Evolutionary conservation across 768 basidiomycete genomes (phyloP).

Genomic region (Podaxis sp.): DNA sequence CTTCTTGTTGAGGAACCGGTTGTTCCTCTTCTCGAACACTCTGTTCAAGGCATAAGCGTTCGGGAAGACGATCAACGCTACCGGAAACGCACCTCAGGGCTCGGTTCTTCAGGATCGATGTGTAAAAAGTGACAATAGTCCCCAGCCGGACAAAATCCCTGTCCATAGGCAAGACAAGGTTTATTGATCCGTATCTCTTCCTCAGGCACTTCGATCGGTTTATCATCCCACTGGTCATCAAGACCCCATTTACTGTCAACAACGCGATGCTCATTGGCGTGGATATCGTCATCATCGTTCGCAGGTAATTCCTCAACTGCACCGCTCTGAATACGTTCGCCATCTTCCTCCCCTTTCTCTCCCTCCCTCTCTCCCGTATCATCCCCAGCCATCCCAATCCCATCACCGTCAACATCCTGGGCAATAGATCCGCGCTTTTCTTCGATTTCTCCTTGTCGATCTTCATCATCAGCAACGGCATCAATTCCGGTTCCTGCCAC

Average conservation of each 20-base stretch:
- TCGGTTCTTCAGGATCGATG: conserved; percentile 21
- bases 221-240: conserved; percentile 14
- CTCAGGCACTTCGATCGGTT: conserved; percentile 19
- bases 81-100: conserved; percentile 1
- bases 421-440: background rate
- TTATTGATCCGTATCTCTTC: conserved; percentile 21
- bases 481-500: background rate
- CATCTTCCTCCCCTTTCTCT: background rate
- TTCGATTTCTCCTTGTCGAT: background rate
- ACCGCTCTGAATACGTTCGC: background rate
- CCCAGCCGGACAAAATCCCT: conserved; percentile 32
- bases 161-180: conserved; percentile 34
- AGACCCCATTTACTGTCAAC: conserved; percentile 8
- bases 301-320: background rate
- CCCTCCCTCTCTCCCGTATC: background rate
- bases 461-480: background rate
- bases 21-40: conserved; percentile 2
- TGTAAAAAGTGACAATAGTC: conserved; percentile 31
- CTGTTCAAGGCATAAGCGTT: background rate
- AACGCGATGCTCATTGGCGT: background rate
- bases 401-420: background rate
- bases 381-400: background rate
- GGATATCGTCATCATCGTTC: conserved; percentile 8
- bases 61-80: background rate
- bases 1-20: background rate